Percentiles rank a stretch among this genome's conserved stretches.
Evolutionary conservation across 306 rosid genomes (phyloP).

Genomic region (Begonia loranthoides): DNA sequence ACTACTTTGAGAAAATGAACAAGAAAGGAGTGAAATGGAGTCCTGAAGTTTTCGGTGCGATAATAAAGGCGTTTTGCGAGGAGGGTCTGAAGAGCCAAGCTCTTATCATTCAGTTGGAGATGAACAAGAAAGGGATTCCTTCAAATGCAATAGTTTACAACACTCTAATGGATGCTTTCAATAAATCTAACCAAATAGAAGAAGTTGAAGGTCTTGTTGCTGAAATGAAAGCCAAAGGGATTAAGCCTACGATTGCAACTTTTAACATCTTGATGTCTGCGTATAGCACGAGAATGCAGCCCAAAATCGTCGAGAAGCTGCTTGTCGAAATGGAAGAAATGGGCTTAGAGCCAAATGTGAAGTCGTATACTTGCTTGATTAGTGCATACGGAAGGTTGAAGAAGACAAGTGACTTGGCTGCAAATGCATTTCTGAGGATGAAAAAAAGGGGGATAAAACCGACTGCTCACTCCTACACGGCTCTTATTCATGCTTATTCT

Average conservation of each 20-base stretch:
- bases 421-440: constrained; percentile 81
- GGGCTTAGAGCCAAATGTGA: constrained; percentile 64
- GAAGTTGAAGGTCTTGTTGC: constrained; percentile 84
- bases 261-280: constrained; percentile 72
- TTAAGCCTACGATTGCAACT: constrained; percentile 52
- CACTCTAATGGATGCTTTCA: constrained; percentile 59
- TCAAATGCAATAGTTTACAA: constrained; percentile 61
- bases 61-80: constrained; percentile 62
- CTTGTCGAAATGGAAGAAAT: constrained; percentile 63
- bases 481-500: constrained; percentile 79
- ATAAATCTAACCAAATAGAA: constrained; percentile 55
- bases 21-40: constrained; percentile 74
- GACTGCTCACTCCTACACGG: constrained; percentile 72
- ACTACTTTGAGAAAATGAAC: constrained; percentile 79
- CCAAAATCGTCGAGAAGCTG: constrained; percentile 65
- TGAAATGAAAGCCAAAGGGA: constrained; percentile 69
- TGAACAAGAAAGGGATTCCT: constrained; percentile 58
- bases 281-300: constrained; percentile 75
- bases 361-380: constrained; percentile 67
- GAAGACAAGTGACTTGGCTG: constrained; percentile 73
- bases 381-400: constrained; percentile 79
- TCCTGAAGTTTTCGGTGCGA: constrained; percentile 60
- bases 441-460: constrained; percentile 61
- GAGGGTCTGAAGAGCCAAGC: constrained; percentile 76
- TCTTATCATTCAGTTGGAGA: constrained; percentile 62